These are phyloP conservation scores for Lasiosphaeris hirsuta DNA, from an alignment of 495 filamentous ascomycete genomes.

Conservation along the genomic window DNA sequence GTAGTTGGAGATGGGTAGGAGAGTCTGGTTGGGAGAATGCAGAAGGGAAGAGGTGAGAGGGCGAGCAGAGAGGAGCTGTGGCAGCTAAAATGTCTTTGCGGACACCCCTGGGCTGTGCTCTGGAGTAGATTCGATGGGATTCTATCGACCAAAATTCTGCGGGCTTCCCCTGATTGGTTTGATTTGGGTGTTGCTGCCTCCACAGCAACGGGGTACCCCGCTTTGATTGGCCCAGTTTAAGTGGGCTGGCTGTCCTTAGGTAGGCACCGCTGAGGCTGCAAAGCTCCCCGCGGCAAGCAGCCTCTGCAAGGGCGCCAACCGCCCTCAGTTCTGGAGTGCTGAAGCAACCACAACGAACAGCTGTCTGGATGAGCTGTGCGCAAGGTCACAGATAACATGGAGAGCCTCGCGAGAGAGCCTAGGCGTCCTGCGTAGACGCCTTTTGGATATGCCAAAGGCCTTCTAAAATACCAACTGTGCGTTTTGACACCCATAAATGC, in stretches of 20 bases:
- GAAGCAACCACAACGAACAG: no score
- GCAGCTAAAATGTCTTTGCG: slow-evolving; percentile 37
- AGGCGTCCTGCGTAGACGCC: no score
- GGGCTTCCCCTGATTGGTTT: slow-evolving; percentile 33
- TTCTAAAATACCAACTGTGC: no score
- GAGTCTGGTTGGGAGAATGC: slow-evolving; percentile 21
- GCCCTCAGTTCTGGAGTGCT: slow-evolving; percentile 4
- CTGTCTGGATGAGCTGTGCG: no score
- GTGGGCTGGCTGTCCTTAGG: slow-evolving; percentile 17
- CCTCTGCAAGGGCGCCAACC: not conserved
- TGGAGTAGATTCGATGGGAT: slow-evolving; percentile 35
- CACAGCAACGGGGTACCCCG: slow-evolving; percentile 20
- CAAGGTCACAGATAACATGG: no score
- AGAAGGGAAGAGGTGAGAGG: slow-evolving; percentile 15
- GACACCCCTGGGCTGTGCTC: slow-evolving; percentile 26
- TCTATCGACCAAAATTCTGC: slow-evolving; percentile 35
- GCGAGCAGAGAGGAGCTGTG: slow-evolving; percentile 18
- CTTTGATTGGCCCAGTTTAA: slow-evolving; percentile 26
- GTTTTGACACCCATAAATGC: no score
- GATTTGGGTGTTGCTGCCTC: slow-evolving; percentile 15
- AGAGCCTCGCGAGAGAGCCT: no score
- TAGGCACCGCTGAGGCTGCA: slow-evolving; percentile 27
- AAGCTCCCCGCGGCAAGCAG: slow-evolving; percentile 4
- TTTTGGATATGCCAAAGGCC: no score
- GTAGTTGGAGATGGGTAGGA: slow-evolving; percentile 14